phyloP scores from a whole-genome alignment of 176 grass and related monocot species.

The Aegilops sharonensis region DNA sequence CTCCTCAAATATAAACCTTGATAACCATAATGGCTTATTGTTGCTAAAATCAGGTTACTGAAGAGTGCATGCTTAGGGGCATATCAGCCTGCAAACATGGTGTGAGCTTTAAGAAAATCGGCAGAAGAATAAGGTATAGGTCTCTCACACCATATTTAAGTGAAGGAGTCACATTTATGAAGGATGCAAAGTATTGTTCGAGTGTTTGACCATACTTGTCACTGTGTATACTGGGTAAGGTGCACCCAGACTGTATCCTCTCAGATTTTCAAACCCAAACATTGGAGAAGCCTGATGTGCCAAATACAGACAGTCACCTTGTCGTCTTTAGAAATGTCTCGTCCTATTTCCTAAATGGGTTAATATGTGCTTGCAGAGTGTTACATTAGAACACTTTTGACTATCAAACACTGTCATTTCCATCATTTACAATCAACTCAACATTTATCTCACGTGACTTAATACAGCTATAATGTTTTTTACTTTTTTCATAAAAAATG shows the following conservation, averaged over 20 bases:
- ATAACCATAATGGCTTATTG: not conserved
- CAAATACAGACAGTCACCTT: not conserved
- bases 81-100: conserved; percentile 89
- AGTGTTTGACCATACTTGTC: not conserved
- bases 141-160: not conserved
- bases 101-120: conserved; percentile 83
- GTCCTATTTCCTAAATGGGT: not conserved
- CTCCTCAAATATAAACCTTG: conserved; percentile 3
- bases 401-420: not conserved
- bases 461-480: not conserved
- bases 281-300: not conserved
- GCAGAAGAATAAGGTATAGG: conserved; percentile 88
- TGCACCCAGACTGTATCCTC: not conserved
- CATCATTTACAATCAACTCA: not conserved
- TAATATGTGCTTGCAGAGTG: not conserved
- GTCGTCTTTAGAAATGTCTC: not conserved
- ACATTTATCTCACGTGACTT: not conserved
- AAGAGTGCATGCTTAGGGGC: conserved; percentile 83
- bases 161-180: not conserved
- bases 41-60: conserved; percentile 68
- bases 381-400: not conserved
- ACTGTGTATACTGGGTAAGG: not conserved
- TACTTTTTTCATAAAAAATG: not conserved
- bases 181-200: not conserved
- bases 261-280: not conserved